Conservation (phyloP, 106 monocot genomes). For the Alisma plantagoaquatica region DNA sequence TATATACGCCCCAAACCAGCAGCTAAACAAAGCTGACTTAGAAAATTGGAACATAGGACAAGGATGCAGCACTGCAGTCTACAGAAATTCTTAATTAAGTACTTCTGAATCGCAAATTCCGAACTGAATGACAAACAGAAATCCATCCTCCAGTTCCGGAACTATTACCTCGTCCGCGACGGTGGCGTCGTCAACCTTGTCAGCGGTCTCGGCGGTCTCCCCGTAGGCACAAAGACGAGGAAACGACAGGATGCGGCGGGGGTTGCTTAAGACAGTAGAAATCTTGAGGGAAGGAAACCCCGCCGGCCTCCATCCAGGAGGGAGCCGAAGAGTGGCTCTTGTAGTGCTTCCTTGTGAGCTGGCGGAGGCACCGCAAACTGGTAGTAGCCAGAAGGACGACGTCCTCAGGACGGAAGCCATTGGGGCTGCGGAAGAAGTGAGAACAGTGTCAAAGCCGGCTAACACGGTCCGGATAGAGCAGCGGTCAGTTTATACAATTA, state of each 20-base stretch:
- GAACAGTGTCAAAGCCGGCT: no score
- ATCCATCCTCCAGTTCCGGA: no score
- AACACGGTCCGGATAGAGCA: no score
- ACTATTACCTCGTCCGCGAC: constrained; percentile 9
- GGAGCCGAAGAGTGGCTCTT: not conserved
- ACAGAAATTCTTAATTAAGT: no score
- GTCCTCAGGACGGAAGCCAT: constrained; percentile 28
- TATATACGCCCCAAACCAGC: no score
- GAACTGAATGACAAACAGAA: no score
- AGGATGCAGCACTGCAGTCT: no score
- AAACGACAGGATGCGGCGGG: not conserved
- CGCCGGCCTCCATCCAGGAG: constrained; percentile 5
- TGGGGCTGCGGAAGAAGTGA: not conserved
- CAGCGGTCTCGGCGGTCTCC: constrained; percentile 27
- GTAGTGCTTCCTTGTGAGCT: not conserved
- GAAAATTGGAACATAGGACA: no score
- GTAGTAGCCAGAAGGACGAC: constrained; percentile 7
- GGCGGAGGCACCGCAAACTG: not conserved
- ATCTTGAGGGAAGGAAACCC: not conserved
- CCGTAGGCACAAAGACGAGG: constrained; percentile 11
- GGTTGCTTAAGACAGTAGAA: not conserved
- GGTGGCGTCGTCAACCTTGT: not conserved
- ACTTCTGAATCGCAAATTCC: no score
- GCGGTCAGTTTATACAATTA: no score
- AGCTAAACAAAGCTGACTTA: no score